Percentiles rank a stretch among this genome's conserved stretches.
phyloP scores from a whole-genome alignment of 2,329 filamentous ascomycete species.

The Xylariaceae sp. region DNA sequence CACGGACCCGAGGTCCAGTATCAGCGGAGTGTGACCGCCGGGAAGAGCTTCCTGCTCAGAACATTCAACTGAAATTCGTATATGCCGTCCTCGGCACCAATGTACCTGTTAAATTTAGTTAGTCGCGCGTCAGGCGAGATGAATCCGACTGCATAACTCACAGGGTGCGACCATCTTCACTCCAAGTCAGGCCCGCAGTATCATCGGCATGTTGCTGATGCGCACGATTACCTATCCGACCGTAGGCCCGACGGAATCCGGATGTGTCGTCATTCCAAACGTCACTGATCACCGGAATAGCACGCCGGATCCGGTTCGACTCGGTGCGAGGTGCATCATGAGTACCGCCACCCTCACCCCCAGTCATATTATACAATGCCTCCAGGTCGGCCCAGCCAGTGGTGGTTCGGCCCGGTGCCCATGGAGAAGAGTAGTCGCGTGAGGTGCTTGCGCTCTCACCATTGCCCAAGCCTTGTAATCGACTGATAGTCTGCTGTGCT shows the following conservation, averaged over 20 bases:
- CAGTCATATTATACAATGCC: slow-evolving; percentile 48
- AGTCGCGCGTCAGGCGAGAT: slow-evolving; percentile 11
- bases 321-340: slow-evolving; percentile 39
- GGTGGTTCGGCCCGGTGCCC: slow-evolving; percentile 34
- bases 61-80: slow-evolving; percentile 75
- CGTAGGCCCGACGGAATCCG: slow-evolving; percentile 35
- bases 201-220: slow-evolving; percentile 58
- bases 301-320: slow-evolving; percentile 37
- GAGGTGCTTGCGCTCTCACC: slow-evolving; percentile 27
- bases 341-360: slow-evolving; percentile 29
- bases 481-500: slow-evolving; percentile 27
- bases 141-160: slow-evolving; percentile 48
- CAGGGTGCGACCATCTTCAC: slow-evolving; percentile 64
- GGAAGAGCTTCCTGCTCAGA: slow-evolving; percentile 63
- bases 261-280: slow-evolving; percentile 40
- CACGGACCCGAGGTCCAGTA: not conserved
- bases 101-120: slow-evolving; percentile 52
- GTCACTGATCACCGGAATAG: slow-evolving; percentile 41
- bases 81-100: slow-evolving; percentile 74
- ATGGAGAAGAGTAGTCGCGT: slow-evolving; percentile 35
- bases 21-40: slow-evolving; percentile 61
- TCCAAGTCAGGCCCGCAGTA: slow-evolving; percentile 68
- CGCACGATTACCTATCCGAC: slow-evolving; percentile 41
- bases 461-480: slow-evolving; percentile 29
- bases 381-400: slow-evolving; percentile 52